Evolutionary conservation across 805 yeast genomes (phyloP), one percentile per base, ranked within the genome.

Genomic region (Ogataea corticis): DNA sequence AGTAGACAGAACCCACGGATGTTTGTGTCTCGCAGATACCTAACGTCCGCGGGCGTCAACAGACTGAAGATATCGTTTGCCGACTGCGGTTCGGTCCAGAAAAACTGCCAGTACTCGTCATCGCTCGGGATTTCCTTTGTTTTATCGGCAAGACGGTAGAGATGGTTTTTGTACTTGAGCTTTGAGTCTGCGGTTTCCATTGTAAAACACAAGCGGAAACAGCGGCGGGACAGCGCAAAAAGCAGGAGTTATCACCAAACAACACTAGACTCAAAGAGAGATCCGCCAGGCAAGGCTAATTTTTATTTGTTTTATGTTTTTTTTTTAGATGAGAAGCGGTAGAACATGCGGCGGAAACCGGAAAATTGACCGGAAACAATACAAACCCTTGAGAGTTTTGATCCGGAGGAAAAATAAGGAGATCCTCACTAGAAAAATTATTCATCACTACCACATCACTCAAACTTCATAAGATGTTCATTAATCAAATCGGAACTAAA

Each of bases 151-250:
- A 87, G 73, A 50, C 72, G 70, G 57, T 75, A 74, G 49, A 86
- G 76, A 56, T 82, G 87, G 56, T 75, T 76, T 59, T 79, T 81
- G 63, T 80, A 77, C 43, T 71, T 69, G 31, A 78, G 67, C 57
- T 75, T 83, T 18, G 91, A 86, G 46, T 86, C 92, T n/a, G 83
- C 70, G 27, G 83, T 77, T 33, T 85, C 90, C 96, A 88, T 88
- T 34, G 30, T 30, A 30, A 33, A 25, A 10, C 25, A 21, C 25
- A 21, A 21, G 25, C 25, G 25, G 7, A 21, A 21, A 21, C 25
- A 21, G 25, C 25, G 25, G 25, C 25, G 25, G n/a, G 25, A 21
- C 25, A 21, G 25, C 25, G 9, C 25, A 21, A 21, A 21, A 21
- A 6, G 25, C 7, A 6, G 25, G 25, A 9, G 9, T 6, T 6